phyloP scores from a whole-genome alignment of 2,329 filamentous ascomycete genomes.

The Arthrobotrys entomopaga region DNA sequence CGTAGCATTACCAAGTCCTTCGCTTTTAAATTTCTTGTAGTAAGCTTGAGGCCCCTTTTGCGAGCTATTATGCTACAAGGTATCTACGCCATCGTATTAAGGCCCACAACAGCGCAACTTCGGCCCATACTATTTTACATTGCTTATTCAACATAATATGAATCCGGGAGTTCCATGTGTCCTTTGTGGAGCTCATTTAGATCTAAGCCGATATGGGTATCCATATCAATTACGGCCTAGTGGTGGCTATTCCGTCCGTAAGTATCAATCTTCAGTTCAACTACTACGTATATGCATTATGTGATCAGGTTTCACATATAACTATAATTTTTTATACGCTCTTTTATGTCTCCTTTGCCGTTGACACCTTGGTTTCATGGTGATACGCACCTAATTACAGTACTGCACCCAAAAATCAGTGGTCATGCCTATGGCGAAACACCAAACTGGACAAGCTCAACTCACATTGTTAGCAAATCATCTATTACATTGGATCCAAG shows the following conservation, averaged over 20 bases:
- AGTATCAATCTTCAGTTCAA: neutral
- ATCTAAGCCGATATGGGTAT: neutral
- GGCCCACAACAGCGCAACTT: too few species aligned
- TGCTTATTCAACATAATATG: neutral
- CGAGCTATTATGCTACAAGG: too few species aligned
- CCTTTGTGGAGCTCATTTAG: conserved; percentile 15
- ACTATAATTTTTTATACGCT: neutral
- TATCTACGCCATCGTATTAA: too few species aligned
- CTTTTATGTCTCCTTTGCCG: neutral
- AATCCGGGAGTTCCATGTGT: conserved; percentile 31
- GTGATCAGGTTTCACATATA: neutral
- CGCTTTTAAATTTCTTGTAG: too few species aligned
- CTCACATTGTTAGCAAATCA: conserved; percentile 2
- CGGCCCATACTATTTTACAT: too few species aligned
- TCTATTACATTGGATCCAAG: neutral
- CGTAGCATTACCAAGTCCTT: too few species aligned
- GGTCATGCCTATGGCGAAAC: conserved; percentile 15
- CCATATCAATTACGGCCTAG: neutral
- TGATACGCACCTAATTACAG: neutral
- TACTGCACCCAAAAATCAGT: conserved; percentile 25
- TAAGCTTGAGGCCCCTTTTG: too few species aligned
- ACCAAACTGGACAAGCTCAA: conserved; percentile 1
- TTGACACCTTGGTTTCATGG: neutral
- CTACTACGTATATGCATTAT: neutral
- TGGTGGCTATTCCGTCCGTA: conserved; percentile 10